Evolutionary conservation across 2,329 filamentous ascomycete genomes (phyloP).

Genomic region (Clarireedia hainanense): DNA sequence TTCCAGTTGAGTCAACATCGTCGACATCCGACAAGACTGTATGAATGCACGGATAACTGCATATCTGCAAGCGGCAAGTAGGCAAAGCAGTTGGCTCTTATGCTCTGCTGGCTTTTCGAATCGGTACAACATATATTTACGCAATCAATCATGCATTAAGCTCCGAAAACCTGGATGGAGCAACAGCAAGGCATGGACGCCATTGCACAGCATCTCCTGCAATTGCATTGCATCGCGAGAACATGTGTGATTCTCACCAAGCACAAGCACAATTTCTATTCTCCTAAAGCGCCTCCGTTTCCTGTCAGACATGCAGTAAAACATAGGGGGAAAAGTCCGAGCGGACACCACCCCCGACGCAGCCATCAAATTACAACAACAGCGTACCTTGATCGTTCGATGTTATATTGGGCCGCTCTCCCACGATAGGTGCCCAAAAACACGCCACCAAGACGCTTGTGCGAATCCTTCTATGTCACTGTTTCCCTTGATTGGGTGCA

Average conservation of each 20-base stretch:
- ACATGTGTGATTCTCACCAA: neutral
- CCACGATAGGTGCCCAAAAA: neutral
- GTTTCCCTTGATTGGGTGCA: conserved; percentile 8
- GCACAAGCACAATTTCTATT: neutral
- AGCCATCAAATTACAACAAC: conserved; percentile 17
- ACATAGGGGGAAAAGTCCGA: conserved; percentile 8
- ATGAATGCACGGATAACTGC: no score
- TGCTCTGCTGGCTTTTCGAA: no score
- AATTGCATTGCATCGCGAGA: neutral
- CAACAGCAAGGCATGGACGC: neutral
- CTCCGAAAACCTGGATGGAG: neutral
- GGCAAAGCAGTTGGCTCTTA: no score
- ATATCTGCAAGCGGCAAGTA: no score
- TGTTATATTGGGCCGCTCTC: conserved; percentile 11
- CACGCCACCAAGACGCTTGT: neutral
- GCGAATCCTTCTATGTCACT: neutral
- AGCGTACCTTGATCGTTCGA: conserved; percentile 14
- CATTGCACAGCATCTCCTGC: neutral
- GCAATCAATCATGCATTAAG: neutral
- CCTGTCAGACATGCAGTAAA: neutral
- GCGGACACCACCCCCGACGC: conserved; percentile 4
- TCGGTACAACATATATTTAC: no score
- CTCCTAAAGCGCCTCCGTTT: neutral
- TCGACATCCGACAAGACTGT: no score
- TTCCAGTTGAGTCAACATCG: no score